These are phyloP conservation scores for Mycena rosella DNA, from an alignment of 768 basidiomycete species.

Conservation along the genomic window DNA sequence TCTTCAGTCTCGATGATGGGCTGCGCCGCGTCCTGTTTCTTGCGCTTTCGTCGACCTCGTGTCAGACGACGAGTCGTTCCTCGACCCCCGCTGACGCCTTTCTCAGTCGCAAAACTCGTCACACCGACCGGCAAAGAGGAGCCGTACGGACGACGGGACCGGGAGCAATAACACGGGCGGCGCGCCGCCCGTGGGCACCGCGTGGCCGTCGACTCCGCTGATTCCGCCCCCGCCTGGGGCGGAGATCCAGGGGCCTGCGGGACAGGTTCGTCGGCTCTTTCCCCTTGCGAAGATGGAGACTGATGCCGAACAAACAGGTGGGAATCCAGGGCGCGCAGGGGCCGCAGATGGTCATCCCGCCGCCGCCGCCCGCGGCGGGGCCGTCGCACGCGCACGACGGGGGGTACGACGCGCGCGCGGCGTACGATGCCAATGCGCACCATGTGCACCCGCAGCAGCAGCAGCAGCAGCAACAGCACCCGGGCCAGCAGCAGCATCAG, in stretches of 20 bases:
- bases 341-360: constrained; percentile 37
- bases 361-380: constrained; percentile 36
- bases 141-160: constrained; percentile 49
- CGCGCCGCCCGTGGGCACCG: constrained; percentile 36
- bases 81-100: constrained; percentile 27
- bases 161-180: constrained; percentile 42
- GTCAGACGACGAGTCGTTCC: too few relatives aligned
- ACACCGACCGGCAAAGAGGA: constrained; percentile 52
- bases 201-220: constrained; percentile 34
- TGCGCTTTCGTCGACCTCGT: constrained; percentile 7
- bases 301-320: neutral
- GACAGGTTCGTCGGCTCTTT: neutral
- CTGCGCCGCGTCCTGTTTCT: constrained; percentile 11
- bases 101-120: neutral
- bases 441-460: constrained; percentile 34
- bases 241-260: constrained; percentile 29
- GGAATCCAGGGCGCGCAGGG: constrained; percentile 26
- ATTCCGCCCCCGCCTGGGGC: constrained; percentile 40
- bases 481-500: constrained; percentile 34
- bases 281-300: neutral
- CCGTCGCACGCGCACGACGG: constrained; percentile 27
- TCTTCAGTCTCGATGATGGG: too few relatives aligned
- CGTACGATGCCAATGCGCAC: constrained; percentile 37
- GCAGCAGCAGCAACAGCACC: constrained; percentile 36
- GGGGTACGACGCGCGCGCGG: constrained; percentile 34